Conservation (phyloP, 2,329 filamentous ascomycete genomes). For the Phialocephala subalpina region DNA sequence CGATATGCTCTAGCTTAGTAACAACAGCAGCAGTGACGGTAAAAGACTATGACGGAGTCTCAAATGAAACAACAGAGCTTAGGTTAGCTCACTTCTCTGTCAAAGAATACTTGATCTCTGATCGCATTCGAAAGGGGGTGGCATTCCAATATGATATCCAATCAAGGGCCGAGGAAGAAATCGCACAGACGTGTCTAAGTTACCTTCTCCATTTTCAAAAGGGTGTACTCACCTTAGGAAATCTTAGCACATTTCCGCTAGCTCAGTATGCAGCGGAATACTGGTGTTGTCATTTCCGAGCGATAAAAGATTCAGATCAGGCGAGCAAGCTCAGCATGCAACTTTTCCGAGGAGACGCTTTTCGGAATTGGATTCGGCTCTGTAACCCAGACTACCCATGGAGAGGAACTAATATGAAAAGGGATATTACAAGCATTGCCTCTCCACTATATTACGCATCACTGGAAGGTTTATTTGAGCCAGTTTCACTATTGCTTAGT, state of each 20-base stretch:
- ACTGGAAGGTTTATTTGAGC: constrained; percentile 7
- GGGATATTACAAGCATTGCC: background rate
- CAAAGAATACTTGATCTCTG: constrained; percentile 17
- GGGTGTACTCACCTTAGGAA: background rate
- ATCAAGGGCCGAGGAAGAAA: constrained; percentile 7
- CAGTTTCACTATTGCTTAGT: constrained; percentile 3
- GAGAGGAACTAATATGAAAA: background rate
- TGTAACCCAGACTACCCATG: background rate
- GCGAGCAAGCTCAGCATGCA: constrained; percentile 3
- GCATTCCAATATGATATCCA: constrained; percentile 10
- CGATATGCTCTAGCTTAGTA: constrained; percentile 14
- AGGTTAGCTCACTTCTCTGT: constrained; percentile 7
- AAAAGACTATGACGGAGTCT: background rate
- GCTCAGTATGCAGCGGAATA: constrained; percentile 10
- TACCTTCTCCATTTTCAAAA: constrained; percentile 15
- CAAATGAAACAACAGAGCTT: constrained; percentile 8
- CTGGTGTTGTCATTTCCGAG: constrained; percentile 14
- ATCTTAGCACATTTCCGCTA: constrained; percentile 8
- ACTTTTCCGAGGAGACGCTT: constrained; percentile 11
- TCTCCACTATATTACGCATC: constrained; percentile 12
- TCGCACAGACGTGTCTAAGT: constrained; percentile 1
- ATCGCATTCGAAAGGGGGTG: constrained; percentile 12
- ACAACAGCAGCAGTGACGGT: background rate
- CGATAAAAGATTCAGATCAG: background rate
- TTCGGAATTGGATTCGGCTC: constrained; percentile 12